Evolutionary conservation across 306 rosid species (phyloP).

Genomic region (Quercus ilex): DNA sequence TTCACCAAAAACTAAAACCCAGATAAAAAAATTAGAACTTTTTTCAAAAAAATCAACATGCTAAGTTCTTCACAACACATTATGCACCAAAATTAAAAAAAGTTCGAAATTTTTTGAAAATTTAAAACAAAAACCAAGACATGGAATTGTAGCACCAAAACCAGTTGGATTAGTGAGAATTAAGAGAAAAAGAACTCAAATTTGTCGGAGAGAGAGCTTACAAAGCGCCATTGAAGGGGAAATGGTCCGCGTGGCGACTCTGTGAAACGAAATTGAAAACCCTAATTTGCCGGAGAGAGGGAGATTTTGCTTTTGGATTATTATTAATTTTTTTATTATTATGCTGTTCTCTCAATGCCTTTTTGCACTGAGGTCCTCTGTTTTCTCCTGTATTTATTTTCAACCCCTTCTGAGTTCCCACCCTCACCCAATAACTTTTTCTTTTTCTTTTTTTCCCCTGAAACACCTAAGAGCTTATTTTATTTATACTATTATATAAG

Average conservation of each 20-base stretch:
- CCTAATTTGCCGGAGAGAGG: constrained; percentile 31
- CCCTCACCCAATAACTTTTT: not conserved
- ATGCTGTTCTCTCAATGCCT: not conserved
- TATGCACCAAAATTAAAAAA: not conserved
- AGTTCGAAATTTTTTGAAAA: not conserved
- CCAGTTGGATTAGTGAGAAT: not conserved
- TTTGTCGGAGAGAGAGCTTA: constrained; percentile 11
- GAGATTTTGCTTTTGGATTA: not conserved
- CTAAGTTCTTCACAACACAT: not conserved
- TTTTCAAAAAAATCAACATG: not conserved
- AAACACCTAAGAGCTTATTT: no score
- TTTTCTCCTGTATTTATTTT: not conserved
- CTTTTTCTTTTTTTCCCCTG: not conserved
- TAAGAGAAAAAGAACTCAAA: not conserved
- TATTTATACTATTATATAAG: no score
- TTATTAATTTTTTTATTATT: not conserved
- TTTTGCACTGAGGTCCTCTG: constrained; percentile 28
- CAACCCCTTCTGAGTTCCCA: not conserved
- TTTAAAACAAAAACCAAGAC: not conserved
- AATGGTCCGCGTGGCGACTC: not conserved
- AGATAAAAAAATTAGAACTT: no score
- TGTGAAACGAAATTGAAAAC: constrained; percentile 20
- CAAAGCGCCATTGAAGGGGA: not conserved
- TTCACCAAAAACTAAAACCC: no score
- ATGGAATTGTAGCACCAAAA: not conserved